Percentiles rank a stretch among this genome's conserved stretches.
phyloP scores from a whole-genome alignment of 768 basidiomycete genomes.

The Ramaria rubella region DNA sequence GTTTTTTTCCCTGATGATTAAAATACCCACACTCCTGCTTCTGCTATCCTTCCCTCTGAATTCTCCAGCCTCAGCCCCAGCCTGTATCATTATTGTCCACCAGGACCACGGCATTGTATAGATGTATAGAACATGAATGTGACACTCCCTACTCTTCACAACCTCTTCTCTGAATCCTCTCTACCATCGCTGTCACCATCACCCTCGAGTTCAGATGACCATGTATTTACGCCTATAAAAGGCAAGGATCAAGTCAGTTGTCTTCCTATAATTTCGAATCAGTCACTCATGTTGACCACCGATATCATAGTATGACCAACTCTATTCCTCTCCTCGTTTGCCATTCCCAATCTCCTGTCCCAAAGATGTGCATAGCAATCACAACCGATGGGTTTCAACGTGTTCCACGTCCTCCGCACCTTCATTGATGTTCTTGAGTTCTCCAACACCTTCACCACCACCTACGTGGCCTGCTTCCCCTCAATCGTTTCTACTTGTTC shows the following conservation, averaged over 20 bases:
- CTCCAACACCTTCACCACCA: slow-evolving; percentile 74
- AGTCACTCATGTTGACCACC: neutral
- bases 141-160: neutral
- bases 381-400: slow-evolving; percentile 44
- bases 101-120: too few relatives aligned
- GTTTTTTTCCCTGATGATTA: too few relatives aligned
- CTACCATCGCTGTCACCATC: slow-evolving; percentile 2
- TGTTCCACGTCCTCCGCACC: slow-evolving; percentile 80
- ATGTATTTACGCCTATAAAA: neutral
- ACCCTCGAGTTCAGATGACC: neutral
- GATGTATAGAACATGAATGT: too few relatives aligned
- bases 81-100: too few relatives aligned
- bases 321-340: neutral
- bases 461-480: slow-evolving; percentile 54
- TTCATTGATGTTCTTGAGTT: slow-evolving; percentile 77
- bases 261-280: neutral
- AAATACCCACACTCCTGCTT: too few relatives aligned
- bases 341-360: slow-evolving; percentile 1
- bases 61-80: too few relatives aligned
- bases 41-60: too few relatives aligned
- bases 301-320: neutral
- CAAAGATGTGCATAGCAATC: neutral
- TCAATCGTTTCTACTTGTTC: slow-evolving; percentile 38
- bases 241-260: neutral
- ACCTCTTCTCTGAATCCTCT: neutral